A percentile compares a stretch with the other conserved stretches of the same genome.
Evolutionary conservation across 345 rosid genomes (phyloP).

Genomic region (Mallotus nudiflorus): DNA sequence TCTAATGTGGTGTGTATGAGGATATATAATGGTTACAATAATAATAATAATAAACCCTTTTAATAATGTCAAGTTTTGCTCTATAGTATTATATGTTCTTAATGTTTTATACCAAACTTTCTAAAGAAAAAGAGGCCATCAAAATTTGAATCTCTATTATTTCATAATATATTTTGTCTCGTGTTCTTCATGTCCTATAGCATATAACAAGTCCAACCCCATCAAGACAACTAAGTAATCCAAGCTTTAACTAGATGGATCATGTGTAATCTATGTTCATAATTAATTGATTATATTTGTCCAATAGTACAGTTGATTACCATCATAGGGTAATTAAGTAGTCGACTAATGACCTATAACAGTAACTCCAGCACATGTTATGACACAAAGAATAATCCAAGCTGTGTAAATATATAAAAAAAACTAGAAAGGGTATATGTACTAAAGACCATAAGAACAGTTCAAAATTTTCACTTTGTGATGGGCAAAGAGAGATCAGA

Average conservation of each 20-base stretch:
- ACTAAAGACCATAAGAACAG: slow-evolving; percentile 34
- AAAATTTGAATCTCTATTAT: too few relatives aligned
- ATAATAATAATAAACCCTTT: too few relatives aligned
- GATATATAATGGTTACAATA: too few relatives aligned
- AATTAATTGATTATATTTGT: background rate
- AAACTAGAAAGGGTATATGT: slow-evolving; percentile 9
- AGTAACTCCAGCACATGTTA: slow-evolving; percentile 34
- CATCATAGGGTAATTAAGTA: too few relatives aligned
- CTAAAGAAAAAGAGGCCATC: too few relatives aligned
- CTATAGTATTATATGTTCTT: too few relatives aligned
- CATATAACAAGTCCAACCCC: background rate
- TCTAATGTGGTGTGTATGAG: too few relatives aligned
- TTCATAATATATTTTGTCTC: too few relatives aligned
- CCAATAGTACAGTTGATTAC: background rate
- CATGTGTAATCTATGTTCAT: background rate
- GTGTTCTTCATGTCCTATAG: background rate
- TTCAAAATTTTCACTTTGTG: slow-evolving; percentile 9
- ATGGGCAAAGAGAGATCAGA: slow-evolving; percentile 4
- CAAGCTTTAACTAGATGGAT: slow-evolving; percentile 21
- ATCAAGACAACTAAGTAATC: slow-evolving; percentile 41
- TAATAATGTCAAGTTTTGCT: too few relatives aligned
- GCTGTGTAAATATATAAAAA: slow-evolving; percentile 17
- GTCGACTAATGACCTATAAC: background rate
- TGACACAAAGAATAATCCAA: slow-evolving; percentile 52
- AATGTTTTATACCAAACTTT: too few relatives aligned